phyloP scores from a whole-genome alignment of 2,329 filamentous ascomycete species.

The Tolypocladium ovalisporum region DNA sequence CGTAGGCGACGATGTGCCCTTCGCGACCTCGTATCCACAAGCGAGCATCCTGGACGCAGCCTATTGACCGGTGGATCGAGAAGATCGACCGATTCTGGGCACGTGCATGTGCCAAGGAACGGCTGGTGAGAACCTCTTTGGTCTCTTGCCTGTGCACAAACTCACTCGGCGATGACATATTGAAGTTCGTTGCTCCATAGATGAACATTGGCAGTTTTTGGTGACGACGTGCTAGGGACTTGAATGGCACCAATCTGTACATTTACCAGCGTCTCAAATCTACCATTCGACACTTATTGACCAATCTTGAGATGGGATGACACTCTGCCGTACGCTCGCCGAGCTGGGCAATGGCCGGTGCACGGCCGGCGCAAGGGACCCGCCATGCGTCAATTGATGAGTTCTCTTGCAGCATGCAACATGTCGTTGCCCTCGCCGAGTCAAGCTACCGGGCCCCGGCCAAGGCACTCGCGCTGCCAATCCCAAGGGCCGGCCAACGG shows the following conservation, averaged over 20 bases:
- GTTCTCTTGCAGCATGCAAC: background rate
- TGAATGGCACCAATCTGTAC: too few species aligned
- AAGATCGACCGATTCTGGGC: background rate
- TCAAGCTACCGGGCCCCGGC: background rate
- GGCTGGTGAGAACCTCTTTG: slow-evolving; percentile 4
- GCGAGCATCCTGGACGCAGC: background rate
- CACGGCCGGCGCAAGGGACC: background rate
- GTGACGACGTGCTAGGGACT: too few species aligned
- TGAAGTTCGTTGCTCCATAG: too few species aligned
- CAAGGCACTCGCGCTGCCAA: background rate
- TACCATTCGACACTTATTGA: too few species aligned
- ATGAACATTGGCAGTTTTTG: too few species aligned
- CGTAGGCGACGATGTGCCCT: background rate
- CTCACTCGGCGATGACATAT: background rate
- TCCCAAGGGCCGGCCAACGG: background rate
- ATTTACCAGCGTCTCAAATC: too few species aligned
- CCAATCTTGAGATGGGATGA: too few species aligned
- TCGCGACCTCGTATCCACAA: background rate
- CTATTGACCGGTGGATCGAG: background rate
- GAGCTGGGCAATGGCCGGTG: too few species aligned
- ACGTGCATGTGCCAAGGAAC: slow-evolving; percentile 1
- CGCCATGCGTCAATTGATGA: background rate
- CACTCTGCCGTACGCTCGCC: too few species aligned
- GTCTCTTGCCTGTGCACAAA: background rate
- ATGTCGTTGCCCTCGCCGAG: too few species aligned